These are phyloP conservation scores for Phytophthora agathidicida DNA, from an alignment of 352 stramenopile genomes.

Conservation along the genomic window DNA sequence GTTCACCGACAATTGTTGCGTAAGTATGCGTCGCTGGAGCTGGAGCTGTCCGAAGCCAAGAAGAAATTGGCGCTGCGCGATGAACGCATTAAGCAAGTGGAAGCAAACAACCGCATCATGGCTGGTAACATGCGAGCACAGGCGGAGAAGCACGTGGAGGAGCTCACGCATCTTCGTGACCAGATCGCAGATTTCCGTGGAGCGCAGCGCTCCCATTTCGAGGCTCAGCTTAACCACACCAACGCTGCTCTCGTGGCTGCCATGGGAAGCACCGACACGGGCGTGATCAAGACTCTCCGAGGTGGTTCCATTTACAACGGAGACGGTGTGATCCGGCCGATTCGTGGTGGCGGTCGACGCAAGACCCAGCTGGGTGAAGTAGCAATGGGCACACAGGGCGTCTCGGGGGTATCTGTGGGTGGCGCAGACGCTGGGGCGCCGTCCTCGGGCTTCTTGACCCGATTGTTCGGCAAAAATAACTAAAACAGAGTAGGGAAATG, in stretches of 20 bases:
- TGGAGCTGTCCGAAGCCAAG: slow-evolving; percentile 86
- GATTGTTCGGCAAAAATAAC: slow-evolving; percentile 58
- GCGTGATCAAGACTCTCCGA: slow-evolving; percentile 72
- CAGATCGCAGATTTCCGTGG: slow-evolving; percentile 86
- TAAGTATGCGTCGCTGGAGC: slow-evolving; percentile 91
- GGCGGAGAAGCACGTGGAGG: slow-evolving; percentile 88
- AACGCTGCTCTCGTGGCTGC: slow-evolving; percentile 34
- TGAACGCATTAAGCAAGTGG: slow-evolving; percentile 91
- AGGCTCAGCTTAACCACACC: slow-evolving; percentile 65
- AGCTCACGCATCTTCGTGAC: slow-evolving; percentile 86
- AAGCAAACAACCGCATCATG: slow-evolving; percentile 88
- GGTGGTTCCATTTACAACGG: slow-evolving; percentile 69
- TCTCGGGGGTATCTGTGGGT: slow-evolving; percentile 5
- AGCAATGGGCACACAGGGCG: slow-evolving; percentile 14
- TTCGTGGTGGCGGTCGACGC: slow-evolving; percentile 70
- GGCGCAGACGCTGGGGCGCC: slow-evolving; percentile 17
- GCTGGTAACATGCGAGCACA: slow-evolving; percentile 89
- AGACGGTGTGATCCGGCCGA: slow-evolving; percentile 74
- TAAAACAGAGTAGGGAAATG: slow-evolving; percentile 25
- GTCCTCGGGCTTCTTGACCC: slow-evolving; percentile 53
- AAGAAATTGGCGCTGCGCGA: slow-evolving; percentile 91
- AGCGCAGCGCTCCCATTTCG: slow-evolving; percentile 78
- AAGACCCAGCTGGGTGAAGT: slow-evolving; percentile 50
- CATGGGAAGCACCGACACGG: slow-evolving; percentile 30
- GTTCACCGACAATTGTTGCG: slow-evolving; percentile 90